Evolutionary conservation across 768 basidiomycete genomes (phyloP).

Genomic region (Daedalea quercina): DNA sequence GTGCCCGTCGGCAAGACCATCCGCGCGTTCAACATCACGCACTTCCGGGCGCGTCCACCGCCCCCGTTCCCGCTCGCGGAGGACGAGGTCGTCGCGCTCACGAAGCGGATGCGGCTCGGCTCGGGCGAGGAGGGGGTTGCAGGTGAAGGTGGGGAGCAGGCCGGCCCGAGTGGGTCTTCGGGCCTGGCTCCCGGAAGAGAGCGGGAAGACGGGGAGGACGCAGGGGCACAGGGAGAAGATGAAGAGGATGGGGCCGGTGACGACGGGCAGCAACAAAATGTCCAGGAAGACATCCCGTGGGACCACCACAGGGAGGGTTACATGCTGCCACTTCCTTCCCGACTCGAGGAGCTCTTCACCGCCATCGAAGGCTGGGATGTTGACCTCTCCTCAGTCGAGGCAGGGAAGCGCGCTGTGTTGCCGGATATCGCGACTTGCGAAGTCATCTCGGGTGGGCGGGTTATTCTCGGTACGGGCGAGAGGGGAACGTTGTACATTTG

Average conservation of each 20-base stretch:
- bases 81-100: slow-evolving; percentile 13
- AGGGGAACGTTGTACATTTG: slow-evolving; percentile 16
- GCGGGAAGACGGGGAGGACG: background rate
- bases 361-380: slow-evolving; percentile 19
- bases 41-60: slow-evolving; percentile 36
- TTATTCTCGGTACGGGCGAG: slow-evolving; percentile 15
- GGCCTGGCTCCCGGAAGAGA: background rate
- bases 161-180: background rate
- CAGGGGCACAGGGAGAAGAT: background rate
- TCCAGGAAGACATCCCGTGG: background rate
- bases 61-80: slow-evolving; percentile 33
- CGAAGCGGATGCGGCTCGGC: slow-evolving; percentile 5
- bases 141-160: background rate
- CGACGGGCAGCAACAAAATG: background rate
- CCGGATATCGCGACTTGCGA: slow-evolving; percentile 16
- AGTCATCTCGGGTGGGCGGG: slow-evolving; percentile 15
- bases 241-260: background rate
- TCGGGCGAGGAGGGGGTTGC: background rate
- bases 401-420: slow-evolving; percentile 2
- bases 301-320: slow-evolving; percentile 9
- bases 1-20: slow-evolving; percentile 36
- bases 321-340: slow-evolving; percentile 5
- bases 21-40: slow-evolving; percentile 38
- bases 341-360: slow-evolving; percentile 9
- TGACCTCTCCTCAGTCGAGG: slow-evolving; percentile 9